Conservation (phyloP, 2,329 filamentous ascomycete genomes). For the Pestalotiopsis sp. region DNA sequence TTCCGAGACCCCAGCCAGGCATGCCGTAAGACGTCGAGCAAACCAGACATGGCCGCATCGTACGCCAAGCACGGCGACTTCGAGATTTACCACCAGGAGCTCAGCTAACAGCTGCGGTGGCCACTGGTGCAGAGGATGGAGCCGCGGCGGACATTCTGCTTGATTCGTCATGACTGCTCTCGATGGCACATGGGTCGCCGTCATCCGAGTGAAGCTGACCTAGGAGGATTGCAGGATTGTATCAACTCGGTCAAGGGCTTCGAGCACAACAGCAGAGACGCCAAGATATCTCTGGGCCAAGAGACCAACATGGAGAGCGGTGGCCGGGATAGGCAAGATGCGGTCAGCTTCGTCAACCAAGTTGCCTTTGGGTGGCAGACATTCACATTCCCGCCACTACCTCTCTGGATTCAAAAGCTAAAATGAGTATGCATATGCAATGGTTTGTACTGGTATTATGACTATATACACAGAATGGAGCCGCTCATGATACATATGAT, state of each 20-base stretch:
- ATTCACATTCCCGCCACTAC: slow-evolving; percentile 15
- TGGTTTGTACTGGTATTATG: slow-evolving; percentile 23
- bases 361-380: slow-evolving; percentile 12
- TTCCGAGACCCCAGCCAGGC: slow-evolving; percentile 17
- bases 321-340: slow-evolving; percentile 18
- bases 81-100: not conserved
- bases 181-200: slow-evolving; percentile 20
- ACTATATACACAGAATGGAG: slow-evolving; percentile 22
- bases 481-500: slow-evolving; percentile 26
- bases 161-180: slow-evolving; percentile 20
- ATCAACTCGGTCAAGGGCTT: not conserved
- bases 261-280: not conserved
- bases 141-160: slow-evolving; percentile 10
- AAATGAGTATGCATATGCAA: not conserved
- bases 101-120: slow-evolving; percentile 10
- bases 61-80: slow-evolving; percentile 7
- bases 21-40: too few relatives aligned
- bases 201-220: slow-evolving; percentile 14
- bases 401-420: slow-evolving; percentile 13
- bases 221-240: slow-evolving; percentile 5
- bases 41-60: slow-evolving; percentile 15
- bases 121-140: slow-evolving; percentile 14
- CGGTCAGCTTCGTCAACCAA: slow-evolving; percentile 17
- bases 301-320: not conserved
- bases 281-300: not conserved